Evolutionary conservation across 139 green algal species (phyloP), one percentile per base, ranked within the genome.

Genomic region (Coelastrella sp.): DNA sequence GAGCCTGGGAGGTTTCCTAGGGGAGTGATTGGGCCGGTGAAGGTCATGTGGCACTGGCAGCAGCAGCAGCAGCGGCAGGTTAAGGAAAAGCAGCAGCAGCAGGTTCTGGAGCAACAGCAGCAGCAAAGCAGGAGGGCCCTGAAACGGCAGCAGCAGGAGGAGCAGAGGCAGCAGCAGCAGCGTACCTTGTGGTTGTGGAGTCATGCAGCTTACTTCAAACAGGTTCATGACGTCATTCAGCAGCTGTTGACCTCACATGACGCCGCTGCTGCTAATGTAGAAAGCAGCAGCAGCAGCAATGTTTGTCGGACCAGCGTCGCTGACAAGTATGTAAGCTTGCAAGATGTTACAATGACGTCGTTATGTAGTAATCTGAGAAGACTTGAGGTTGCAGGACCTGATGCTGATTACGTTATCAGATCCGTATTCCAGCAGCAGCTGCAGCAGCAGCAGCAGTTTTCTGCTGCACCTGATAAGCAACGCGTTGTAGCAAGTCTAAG

Each of bases 151-250:
- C 51, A 27, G 43, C 32, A 68, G 34, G 38, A 53, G 30, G 25
- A 53, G 50, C 74, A 64, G 50, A 21, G 34, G 41, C 80, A 30
- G 50, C 51, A 48, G 79, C 59, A 40, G 84, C 53, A 38, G 17
- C 76, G 85, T 13, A 35, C 41, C 5, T 37, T 91, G 53, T 89
- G 85, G 85, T 51, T 91, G 32, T 91, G 88, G 88, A 80, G 87
- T 25, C 88, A 91, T 74, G 81, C 85, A 0, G 67, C 85, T 11
- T 87, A 87, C 3, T 87, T 87, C 19, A 45, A 80, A 15, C 85
- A 89, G 25, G 85, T 75, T 2, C 63, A 48, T 48, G 32, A 25
- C 8, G 75, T 77, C 0, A 19, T 91, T 9, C 48, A 64, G 15
- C 48, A 79, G 17, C 72, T 50, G 72, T 32, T 66, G 17, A 13